Conservation (phyloP, 2,329 filamentous ascomycete species). For the Celoporthe dispersa region DNA sequence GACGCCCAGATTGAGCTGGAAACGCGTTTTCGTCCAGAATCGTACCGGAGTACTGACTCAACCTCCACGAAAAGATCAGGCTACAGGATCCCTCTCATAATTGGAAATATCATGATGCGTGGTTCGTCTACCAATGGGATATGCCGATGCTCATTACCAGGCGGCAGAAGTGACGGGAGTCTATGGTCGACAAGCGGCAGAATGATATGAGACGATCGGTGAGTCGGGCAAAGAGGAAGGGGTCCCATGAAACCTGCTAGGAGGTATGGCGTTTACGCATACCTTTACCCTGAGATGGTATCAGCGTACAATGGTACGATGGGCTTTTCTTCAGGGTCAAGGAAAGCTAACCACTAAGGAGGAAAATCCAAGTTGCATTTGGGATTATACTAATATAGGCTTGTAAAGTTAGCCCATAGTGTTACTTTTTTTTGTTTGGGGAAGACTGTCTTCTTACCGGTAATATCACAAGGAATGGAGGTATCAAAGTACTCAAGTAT, state of each 20-base stretch:
- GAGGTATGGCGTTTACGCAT: no score
- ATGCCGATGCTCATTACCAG: constrained; percentile 17
- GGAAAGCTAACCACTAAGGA: background rate
- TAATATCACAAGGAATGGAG: background rate
- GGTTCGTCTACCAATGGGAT: constrained; percentile 19
- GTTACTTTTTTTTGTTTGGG: background rate
- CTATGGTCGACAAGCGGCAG: background rate
- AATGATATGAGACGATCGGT: background rate
- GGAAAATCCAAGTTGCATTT: background rate
- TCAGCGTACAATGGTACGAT: background rate
- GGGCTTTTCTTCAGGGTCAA: background rate
- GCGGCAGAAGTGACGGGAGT: background rate
- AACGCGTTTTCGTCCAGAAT: no score
- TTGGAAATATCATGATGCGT: constrained; percentile 16
- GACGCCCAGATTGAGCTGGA: background rate
- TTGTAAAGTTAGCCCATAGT: background rate
- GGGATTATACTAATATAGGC: background rate
- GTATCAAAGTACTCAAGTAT: background rate
- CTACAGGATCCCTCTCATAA: constrained; percentile 3
- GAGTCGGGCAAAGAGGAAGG: no score
- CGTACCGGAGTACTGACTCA: background rate
- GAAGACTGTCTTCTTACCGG: background rate
- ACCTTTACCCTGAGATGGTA: background rate
- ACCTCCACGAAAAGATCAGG: background rate
- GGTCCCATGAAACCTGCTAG: no score